These are phyloP conservation scores for Chaetoscypha palmicola DNA, from an alignment of 2,329 filamentous ascomycete species.

Conservation along the genomic window DNA sequence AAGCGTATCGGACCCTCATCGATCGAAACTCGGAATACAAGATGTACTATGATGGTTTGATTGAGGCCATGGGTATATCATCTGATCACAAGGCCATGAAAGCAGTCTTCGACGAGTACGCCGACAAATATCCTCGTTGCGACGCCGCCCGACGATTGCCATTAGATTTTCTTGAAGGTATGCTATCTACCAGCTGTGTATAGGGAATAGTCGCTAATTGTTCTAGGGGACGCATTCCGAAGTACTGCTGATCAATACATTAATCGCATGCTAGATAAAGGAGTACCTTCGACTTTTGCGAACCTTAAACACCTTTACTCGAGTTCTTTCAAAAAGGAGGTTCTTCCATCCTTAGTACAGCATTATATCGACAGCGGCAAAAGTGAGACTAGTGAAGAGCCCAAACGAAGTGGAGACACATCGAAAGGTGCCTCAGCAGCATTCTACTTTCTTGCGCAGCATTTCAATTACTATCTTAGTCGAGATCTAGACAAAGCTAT, in stretches of 20 bases:
- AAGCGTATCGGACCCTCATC: conserved; percentile 72
- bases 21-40: conserved; percentile 85
- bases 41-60: conserved; percentile 74
- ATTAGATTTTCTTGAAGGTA: conserved; percentile 77
- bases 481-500: conserved; percentile 76
- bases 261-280: conserved; percentile 78
- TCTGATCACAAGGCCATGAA: conserved; percentile 58
- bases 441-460: conserved; percentile 90
- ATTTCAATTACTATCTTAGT: conserved; percentile 89
- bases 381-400: conserved; percentile 37
- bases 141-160: conserved; percentile 84
- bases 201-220: conserved; percentile 15
- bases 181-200: too few relatives aligned
- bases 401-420: conserved; percentile 38
- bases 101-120: conserved; percentile 75
- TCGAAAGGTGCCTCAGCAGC: conserved; percentile 67
- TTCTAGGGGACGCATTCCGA: conserved; percentile 67
- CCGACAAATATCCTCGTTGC: conserved; percentile 70
- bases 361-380: conserved; percentile 62
- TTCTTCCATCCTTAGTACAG: conserved; percentile 67
- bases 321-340: conserved; percentile 69
- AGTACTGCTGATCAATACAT: conserved; percentile 73
- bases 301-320: conserved; percentile 92
- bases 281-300: conserved; percentile 91
- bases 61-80: conserved; percentile 59